A percentile compares a stretch with the other conserved stretches of the same genome.
Conservation (phyloP, 2,329 filamentous ascomycete species). For the Aspergillus japonicus region DNA sequence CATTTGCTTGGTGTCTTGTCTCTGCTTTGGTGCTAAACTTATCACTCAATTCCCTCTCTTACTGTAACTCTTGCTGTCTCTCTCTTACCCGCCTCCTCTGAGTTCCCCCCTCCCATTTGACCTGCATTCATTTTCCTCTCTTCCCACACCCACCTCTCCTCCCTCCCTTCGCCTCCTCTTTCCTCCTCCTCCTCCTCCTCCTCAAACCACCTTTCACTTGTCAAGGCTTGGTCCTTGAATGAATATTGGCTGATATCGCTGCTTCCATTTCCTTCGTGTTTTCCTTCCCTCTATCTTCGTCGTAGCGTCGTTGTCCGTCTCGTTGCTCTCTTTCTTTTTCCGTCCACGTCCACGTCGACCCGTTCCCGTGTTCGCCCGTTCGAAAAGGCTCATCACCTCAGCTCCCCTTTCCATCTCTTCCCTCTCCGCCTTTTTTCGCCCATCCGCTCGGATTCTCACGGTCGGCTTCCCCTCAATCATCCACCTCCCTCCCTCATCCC, state of each 20-base stretch:
- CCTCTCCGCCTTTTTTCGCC: constrained; percentile 23
- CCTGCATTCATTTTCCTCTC: constrained; percentile 9
- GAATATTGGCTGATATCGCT: constrained; percentile 5
- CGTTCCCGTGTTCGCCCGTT: neutral
- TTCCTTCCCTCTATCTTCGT: constrained; percentile 6
- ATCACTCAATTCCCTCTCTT: constrained; percentile 5
- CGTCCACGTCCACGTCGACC: constrained; percentile 7
- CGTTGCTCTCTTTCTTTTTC: constrained; percentile 1
- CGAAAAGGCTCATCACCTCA: constrained; percentile 17
- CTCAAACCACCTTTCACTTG: constrained; percentile 17
- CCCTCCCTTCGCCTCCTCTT: constrained; percentile 16
- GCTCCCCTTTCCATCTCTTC: constrained; percentile 16
- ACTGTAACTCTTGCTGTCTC: constrained; percentile 23
- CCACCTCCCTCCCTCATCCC: constrained; percentile 25
- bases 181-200: constrained; percentile 8
- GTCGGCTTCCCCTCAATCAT: constrained; percentile 17
- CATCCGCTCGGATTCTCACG: constrained; percentile 19
- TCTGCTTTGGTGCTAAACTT: constrained; percentile 9
- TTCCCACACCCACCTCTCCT: constrained; percentile 10
- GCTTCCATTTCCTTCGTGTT: constrained; percentile 8
- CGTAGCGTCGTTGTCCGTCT: constrained; percentile 7
- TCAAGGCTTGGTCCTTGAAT: constrained; percentile 24
- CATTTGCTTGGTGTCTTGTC: neutral
- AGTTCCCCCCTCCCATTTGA: constrained; percentile 4
- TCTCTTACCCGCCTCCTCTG: constrained; percentile 18